Evolutionary conservation across 2,329 filamentous ascomycete genomes (phyloP).

Genomic region (Microdochium nivale): DNA sequence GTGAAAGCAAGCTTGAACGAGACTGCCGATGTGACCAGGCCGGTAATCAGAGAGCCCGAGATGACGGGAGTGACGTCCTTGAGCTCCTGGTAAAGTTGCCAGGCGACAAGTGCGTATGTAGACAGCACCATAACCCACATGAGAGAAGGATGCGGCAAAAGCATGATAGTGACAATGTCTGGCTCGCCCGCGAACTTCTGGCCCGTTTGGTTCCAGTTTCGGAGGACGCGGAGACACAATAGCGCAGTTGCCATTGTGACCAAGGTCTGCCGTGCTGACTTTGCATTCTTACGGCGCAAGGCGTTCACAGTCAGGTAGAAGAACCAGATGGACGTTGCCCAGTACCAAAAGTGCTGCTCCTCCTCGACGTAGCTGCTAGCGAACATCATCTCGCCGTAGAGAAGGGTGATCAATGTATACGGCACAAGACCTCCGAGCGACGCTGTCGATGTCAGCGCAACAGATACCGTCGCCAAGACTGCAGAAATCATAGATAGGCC

Average conservation of each 20-base stretch:
- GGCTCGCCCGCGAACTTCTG: slow-evolving; percentile 91
- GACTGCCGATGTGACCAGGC: slow-evolving; percentile 47
- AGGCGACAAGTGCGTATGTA: slow-evolving; percentile 56
- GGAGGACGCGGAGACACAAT: slow-evolving; percentile 53
- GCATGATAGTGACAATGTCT: slow-evolving; percentile 70
- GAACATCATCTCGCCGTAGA: slow-evolving; percentile 89
- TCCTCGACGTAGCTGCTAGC: slow-evolving; percentile 97
- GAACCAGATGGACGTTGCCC: slow-evolving; percentile 67
- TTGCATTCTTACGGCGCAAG: slow-evolving; percentile 9
- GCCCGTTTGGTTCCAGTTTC: slow-evolving; percentile 93
- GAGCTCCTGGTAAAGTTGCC: slow-evolving; percentile 33
- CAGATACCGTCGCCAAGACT: slow-evolving; percentile 31
- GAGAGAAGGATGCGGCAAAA: slow-evolving; percentile 52
- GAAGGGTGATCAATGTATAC: slow-evolving; percentile 42
- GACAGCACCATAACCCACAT: slow-evolving; percentile 68
- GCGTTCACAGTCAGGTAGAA: slow-evolving; percentile 20
- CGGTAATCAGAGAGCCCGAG: slow-evolving; percentile 29
- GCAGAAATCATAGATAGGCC: slow-evolving; percentile 18
- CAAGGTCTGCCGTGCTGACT: slow-evolving; percentile 15
- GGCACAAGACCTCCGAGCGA: slow-evolving; percentile 25
- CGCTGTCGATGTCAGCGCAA: slow-evolving; percentile 19
- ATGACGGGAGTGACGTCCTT: slow-evolving; percentile 30
- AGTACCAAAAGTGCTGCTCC: slow-evolving; percentile 99
- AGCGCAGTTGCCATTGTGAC: slow-evolving; percentile 39
- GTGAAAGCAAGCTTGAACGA: slow-evolving; percentile 90